A percentile compares a stretch with the other conserved stretches of the same genome.
Evolutionary conservation across 176 grass and related monocot species (phyloP).

Genomic region (Aegilops speltoides): DNA sequence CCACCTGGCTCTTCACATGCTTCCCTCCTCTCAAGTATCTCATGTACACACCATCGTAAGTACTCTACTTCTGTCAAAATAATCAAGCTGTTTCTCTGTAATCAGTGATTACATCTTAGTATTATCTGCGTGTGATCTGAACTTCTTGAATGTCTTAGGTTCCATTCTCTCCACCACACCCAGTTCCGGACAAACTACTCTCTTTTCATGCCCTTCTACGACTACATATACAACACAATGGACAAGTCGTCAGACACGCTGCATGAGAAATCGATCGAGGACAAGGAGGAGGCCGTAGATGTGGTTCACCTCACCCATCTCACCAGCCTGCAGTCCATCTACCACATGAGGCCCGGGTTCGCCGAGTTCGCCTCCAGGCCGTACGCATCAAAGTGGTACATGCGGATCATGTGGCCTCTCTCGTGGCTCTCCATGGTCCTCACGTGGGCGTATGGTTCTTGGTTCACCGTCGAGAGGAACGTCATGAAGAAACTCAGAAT

Average conservation of each 20-base stretch:
- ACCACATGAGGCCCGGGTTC: slow-evolving; percentile 59
- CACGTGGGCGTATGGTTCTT: slow-evolving; percentile 47
- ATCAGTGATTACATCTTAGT: neutral
- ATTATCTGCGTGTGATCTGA: neutral
- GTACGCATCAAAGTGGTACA: slow-evolving; percentile 48
- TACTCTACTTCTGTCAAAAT: neutral
- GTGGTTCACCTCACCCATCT: slow-evolving; percentile 65
- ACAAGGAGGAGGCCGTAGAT: slow-evolving; percentile 44
- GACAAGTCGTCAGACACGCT: slow-evolving; percentile 67
- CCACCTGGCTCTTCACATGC: slow-evolving; percentile 45
- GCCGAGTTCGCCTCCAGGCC: slow-evolving; percentile 53
- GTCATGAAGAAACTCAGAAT: slow-evolving; percentile 52
- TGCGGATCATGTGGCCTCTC: slow-evolving; percentile 46
- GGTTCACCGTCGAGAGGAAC: slow-evolving; percentile 62
- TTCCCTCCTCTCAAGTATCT: slow-evolving; percentile 75
- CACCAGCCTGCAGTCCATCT: slow-evolving; percentile 59
- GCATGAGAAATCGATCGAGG: slow-evolving; percentile 45
- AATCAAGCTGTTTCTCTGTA: neutral
- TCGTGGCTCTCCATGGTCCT: slow-evolving; percentile 52
- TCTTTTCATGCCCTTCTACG: slow-evolving; percentile 79
- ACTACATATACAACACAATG: slow-evolving; percentile 65
- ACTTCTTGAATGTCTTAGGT: slow-evolving; percentile 25
- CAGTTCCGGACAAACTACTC: slow-evolving; percentile 77
- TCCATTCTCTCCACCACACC: slow-evolving; percentile 72
- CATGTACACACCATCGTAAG: slow-evolving; percentile 85